phyloP scores from a whole-genome alignment of 352 stramenopile genomes.

The Saprolegnia diclina region DNA sequence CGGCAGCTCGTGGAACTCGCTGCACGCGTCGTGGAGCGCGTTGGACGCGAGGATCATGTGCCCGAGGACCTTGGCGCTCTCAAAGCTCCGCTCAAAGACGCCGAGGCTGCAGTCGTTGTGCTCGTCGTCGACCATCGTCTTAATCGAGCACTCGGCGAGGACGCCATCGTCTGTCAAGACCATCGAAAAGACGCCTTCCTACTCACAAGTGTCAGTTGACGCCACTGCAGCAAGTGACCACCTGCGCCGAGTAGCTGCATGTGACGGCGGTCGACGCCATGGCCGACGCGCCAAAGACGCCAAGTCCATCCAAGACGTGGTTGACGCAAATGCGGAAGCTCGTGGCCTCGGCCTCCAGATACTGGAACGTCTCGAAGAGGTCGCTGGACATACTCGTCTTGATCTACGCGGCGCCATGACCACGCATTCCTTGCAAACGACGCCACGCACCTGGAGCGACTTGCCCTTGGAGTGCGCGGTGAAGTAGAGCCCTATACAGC shows the following conservation, averaged over 20 bases:
- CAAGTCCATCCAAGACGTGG: slow-evolving; percentile 71
- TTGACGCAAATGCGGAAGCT: slow-evolving; percentile 72
- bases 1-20: slow-evolving; percentile 77
- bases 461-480: slow-evolving; percentile 79
- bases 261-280: slow-evolving; percentile 67
- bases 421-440: background rate
- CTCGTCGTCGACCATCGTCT: slow-evolving; percentile 66
- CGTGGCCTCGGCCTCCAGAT: slow-evolving; percentile 35
- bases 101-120: slow-evolving; percentile 57
- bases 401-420: slow-evolving; percentile 43
- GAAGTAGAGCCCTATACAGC: slow-evolving; percentile 32
- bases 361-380: slow-evolving; percentile 66
- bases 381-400: slow-evolving; percentile 74
- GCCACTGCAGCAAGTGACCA: background rate
- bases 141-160: slow-evolving; percentile 80
- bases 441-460: slow-evolving; percentile 44
- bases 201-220: slow-evolving; percentile 3
- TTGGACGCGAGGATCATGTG: slow-evolving; percentile 81
- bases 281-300: slow-evolving; percentile 63
- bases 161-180: slow-evolving; percentile 51
- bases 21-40: slow-evolving; percentile 70
- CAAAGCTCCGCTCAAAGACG: slow-evolving; percentile 76
- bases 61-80: slow-evolving; percentile 61
- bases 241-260: slow-evolving; percentile 59
- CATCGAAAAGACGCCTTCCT: slow-evolving; percentile 17